These are phyloP conservation scores for Debaryomyces castellii DNA, from an alignment of 805 yeast species.

Conservation along the genomic window DNA sequence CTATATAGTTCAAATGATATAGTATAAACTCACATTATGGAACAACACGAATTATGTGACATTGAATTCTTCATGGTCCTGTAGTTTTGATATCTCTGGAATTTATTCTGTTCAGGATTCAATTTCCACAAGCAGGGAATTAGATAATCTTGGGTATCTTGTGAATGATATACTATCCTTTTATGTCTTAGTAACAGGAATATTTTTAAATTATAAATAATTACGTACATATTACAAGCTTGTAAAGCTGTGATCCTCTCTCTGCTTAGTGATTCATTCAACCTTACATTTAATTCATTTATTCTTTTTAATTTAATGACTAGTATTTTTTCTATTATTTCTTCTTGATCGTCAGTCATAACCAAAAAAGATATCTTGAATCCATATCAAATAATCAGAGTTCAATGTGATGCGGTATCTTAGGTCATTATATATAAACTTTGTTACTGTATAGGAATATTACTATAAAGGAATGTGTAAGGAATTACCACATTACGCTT, in stretches of 20 bases:
- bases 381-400: too few relatives aligned
- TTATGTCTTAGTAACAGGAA: conserved; percentile 4
- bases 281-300: conserved; percentile 52
- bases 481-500: background rate
- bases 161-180: conserved; percentile 42
- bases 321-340: conserved; percentile 42
- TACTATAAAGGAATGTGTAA: background rate
- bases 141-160: conserved; percentile 46
- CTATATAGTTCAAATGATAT: background rate
- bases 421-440: background rate
- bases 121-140: conserved; percentile 45
- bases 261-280: conserved; percentile 50
- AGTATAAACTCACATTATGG: conserved; percentile 19
- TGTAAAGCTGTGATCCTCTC: conserved; percentile 66
- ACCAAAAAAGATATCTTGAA: background rate
- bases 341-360: conserved; percentile 7
- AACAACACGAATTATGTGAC: conserved; percentile 24
- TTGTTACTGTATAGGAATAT: background rate
- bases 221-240: conserved; percentile 47
- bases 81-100: conserved; percentile 22
- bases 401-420: too few relatives aligned
- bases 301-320: conserved; percentile 60
- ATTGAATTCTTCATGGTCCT: conserved; percentile 5
- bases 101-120: conserved; percentile 35
- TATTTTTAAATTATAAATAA: background rate